A percentile compares a stretch with the other conserved stretches of the same genome.
phyloP scores from a whole-genome alignment of 139 green algal genomes.

The Mesotaenium endlicherianum region DNA sequence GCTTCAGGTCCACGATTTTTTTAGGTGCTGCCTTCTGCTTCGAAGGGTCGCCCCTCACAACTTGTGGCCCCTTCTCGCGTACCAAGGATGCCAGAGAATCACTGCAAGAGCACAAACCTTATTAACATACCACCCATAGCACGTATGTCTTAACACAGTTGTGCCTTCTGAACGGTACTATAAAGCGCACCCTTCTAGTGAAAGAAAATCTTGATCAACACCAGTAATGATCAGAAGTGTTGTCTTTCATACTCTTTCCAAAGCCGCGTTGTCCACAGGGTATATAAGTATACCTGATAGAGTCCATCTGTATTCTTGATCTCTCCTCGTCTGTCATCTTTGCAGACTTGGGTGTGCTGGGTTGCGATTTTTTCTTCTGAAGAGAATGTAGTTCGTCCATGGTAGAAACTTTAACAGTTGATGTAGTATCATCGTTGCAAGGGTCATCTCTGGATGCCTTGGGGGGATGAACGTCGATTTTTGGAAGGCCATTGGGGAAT shows the following conservation, averaged over 20 bases:
- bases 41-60: constrained; percentile 25
- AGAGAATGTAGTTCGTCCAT: constrained; percentile 25
- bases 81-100: constrained; percentile 10
- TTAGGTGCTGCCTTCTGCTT: neutral
- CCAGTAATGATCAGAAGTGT: neutral
- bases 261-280: neutral
- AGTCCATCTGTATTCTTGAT: neutral
- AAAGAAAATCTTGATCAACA: neutral
- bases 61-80: constrained; percentile 10
- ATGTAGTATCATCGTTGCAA: constrained; percentile 23
- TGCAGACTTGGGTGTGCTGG: neutral
- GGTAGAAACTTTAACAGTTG: constrained; percentile 8
- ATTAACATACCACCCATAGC: no score
- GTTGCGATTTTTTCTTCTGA: constrained; percentile 17
- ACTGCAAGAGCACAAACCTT: no score
- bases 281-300: constrained; percentile 20
- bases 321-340: neutral
- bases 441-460: neutral
- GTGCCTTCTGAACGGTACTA: neutral
- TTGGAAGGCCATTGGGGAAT: no score
- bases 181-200: neutral
- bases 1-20: no score
- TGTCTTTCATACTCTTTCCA: neutral
- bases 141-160: no score
- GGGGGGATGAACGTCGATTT: no score